A percentile compares a stretch with the other conserved stretches of the same genome.
phyloP scores from a whole-genome alignment of 148 eudicot species.

The Arbutus unedo region DNA sequence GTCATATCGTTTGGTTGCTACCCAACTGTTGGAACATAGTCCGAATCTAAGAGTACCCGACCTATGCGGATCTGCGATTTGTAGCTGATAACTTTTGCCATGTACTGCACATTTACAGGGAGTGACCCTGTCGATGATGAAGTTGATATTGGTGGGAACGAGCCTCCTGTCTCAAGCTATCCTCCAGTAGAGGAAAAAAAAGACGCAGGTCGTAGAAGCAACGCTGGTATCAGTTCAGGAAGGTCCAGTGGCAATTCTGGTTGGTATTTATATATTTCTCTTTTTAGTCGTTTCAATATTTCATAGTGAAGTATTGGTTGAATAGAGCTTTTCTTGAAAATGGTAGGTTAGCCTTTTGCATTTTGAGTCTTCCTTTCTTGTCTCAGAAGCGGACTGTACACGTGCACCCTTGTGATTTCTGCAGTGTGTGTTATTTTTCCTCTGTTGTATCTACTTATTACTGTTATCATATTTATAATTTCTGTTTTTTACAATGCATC shows the following conservation, averaged over 20 bases:
- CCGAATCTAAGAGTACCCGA: background rate
- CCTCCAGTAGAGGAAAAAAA: constrained; percentile 46
- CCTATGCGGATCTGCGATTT: background rate
- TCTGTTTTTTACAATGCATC: background rate
- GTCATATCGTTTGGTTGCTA: constrained; percentile 11
- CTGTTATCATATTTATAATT: background rate
- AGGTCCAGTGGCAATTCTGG: constrained; percentile 13
- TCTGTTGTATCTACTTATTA: background rate
- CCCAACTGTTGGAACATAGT: background rate
- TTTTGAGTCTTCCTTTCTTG: background rate
- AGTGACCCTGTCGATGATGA: constrained; percentile 52
- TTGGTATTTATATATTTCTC: background rate
- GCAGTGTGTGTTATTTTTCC: background rate
- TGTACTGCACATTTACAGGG: constrained; percentile 26
- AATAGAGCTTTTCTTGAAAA: background rate
- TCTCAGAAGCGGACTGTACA: background rate
- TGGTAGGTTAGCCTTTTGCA: background rate
- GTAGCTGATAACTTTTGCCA: background rate
- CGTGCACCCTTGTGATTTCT: background rate
- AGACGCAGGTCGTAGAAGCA: constrained; percentile 23
- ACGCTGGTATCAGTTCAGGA: constrained; percentile 20
- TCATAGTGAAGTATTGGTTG: background rate
- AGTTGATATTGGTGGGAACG: constrained; percentile 59
- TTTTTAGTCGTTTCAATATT: background rate
- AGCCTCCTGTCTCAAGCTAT: constrained; percentile 59